Percentiles rank a stretch among this genome's conserved stretches.
Evolutionary conservation across 495 filamentous ascomycete species (phyloP).

Genomic region (Venustampulla echinocandica): DNA sequence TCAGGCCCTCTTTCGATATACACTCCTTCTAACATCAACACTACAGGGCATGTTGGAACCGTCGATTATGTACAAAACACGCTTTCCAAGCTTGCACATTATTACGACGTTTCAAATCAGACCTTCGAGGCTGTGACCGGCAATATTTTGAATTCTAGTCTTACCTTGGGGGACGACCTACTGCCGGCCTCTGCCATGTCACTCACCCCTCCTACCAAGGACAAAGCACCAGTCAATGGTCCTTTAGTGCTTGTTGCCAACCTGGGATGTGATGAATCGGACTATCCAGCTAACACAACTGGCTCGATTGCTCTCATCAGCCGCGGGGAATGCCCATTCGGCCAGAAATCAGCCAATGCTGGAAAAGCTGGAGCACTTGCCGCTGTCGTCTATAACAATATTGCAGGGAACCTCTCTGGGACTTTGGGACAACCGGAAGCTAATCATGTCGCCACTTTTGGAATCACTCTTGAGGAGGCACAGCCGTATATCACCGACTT

Average conservation of each 20-base stretch:
- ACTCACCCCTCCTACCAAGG: conserved; percentile 48
- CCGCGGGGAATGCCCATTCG: conserved; percentile 52
- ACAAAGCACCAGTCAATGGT: conserved; percentile 45
- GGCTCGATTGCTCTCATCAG: conserved; percentile 48
- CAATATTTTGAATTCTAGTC: conserved; percentile 46
- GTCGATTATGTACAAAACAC: conserved; percentile 50
- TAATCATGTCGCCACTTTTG: conserved; percentile 49
- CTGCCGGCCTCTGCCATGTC: conserved; percentile 49
- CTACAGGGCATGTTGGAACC: conserved; percentile 46
- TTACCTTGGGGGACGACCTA: conserved; percentile 40
- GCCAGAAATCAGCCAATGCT: conserved; percentile 47
- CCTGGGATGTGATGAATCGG: conserved; percentile 39
- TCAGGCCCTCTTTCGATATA: conserved; percentile 1
- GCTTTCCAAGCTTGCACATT: conserved; percentile 40
- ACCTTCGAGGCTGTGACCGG: conserved; percentile 50
- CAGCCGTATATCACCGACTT: conserved; percentile 38
- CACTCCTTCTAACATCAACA: conserved; percentile 8
- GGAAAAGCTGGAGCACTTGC: conserved; percentile 51
- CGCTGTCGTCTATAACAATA: conserved; percentile 54
- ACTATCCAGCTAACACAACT: conserved; percentile 32
- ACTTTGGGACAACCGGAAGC: conserved; percentile 44
- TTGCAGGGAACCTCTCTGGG: conserved; percentile 37
- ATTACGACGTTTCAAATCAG: conserved; percentile 51
- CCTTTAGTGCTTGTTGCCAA: conserved; percentile 33
- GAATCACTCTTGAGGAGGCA: conserved; percentile 43